Percentiles rank a stretch among this genome's conserved stretches.
These are phyloP conservation scores for Arxiozyma heterogenica DNA, from an alignment of 1,139 yeast species.

Conservation along the genomic window DNA sequence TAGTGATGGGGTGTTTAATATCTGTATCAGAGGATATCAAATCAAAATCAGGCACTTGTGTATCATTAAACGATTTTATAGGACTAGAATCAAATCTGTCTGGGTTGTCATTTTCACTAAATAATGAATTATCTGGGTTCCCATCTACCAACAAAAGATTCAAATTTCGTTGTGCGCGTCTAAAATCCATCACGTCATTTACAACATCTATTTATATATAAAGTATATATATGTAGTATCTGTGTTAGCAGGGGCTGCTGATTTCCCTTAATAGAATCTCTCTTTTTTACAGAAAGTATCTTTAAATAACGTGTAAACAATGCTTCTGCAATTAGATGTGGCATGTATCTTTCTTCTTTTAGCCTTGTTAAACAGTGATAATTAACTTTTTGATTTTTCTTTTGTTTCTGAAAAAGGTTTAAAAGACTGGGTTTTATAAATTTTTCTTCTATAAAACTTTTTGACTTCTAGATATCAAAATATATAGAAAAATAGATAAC, in stretches of 20 bases:
- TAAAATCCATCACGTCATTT: conserved; percentile 16
- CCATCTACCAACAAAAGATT: conserved; percentile 10
- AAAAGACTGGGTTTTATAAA: too few species aligned
- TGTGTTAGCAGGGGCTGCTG: not conserved
- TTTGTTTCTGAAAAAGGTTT: too few species aligned
- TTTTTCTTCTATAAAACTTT: too few species aligned
- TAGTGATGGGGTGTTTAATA: not conserved
- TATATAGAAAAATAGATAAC: too few species aligned
- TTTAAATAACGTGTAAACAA: too few species aligned
- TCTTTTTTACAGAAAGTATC: not conserved
- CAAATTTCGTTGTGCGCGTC: conserved; percentile 19
- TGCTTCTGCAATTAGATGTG: not conserved
- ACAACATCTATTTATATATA: not conserved
- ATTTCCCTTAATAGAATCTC: not conserved
- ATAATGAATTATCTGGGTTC: not conserved
- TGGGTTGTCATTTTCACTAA: not conserved
- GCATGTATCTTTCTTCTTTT: too few species aligned
- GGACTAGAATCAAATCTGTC: not conserved
- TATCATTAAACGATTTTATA: conserved; percentile 8
- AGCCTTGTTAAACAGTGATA: too few species aligned
- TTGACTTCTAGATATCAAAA: too few species aligned
- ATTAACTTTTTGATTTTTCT: too few species aligned
- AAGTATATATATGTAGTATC: not conserved
- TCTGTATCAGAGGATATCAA: conserved; percentile 7
- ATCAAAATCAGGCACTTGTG: conserved; percentile 19